Evolutionary conservation across 306 rosid species (phyloP), one percentile per base, ranked within the genome.

Genomic region (Quercus aquifolioides): DNA sequence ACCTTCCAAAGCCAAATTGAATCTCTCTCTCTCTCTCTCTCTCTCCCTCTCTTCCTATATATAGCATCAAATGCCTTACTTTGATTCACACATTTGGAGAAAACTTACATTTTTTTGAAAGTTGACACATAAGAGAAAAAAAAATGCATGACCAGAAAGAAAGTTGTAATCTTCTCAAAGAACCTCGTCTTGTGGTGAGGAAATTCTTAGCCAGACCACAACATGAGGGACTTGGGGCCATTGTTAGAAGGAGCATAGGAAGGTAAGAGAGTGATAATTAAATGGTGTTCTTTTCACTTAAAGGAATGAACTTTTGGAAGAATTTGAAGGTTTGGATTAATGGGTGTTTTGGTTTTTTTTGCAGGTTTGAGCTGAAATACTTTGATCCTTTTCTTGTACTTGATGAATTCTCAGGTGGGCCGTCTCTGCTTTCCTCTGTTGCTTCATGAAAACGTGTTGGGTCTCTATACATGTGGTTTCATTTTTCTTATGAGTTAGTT

Each of bases 181-280:
- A 91, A 67, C 90, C 97, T 51, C 96, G 99, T 73, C 69, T 55
- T 21, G 96, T 93, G 30, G 85, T 86, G 38, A 90, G 92, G 74
- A 91, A 93, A 75, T 93, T 95, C 85, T 86, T 93, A 84, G 98
- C 99, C 19, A 88, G 91, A 83, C 97, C 97, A 80, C 99, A 93
- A 77, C 92, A 68, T 80, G 99, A 95, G 84, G 99, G 99, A 52
- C 84, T 85, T 54, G 99, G 98, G 2, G 99, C 99, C 41, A 85
- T 90, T 89, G 99, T 95, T 75, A 86, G 99, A 80, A 91, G 99
- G 83, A 95, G 99, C 92, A 93, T 95, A 65, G 99, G 99, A 78
- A 64, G 99, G 99, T 91, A 83, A 68, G 73, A 43, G 15, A 25
- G 25, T 13, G 14, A 58, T 63, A 73, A 6, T 6, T 18, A 3